Conservation (phyloP, 2,329 filamentous ascomycete genomes). For the Colletotrichum somersetense region DNA sequence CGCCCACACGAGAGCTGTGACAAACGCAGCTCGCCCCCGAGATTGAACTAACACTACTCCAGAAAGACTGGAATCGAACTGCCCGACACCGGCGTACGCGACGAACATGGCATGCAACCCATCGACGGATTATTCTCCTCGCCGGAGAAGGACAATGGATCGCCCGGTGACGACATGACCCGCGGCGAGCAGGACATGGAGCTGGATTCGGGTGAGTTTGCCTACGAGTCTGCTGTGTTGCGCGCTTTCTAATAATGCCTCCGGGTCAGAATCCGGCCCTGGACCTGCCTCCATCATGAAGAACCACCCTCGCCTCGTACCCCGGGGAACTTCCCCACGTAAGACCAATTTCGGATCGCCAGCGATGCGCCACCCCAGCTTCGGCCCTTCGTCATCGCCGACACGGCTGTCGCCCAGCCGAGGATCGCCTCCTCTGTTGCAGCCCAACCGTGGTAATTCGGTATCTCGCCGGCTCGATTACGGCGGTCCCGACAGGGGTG, state of each 20-base stretch:
- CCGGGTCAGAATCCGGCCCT: conserved; percentile 61
- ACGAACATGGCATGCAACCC: conserved; percentile 93
- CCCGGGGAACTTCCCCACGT: conserved; percentile 63
- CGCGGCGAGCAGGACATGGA: conserved; percentile 64
- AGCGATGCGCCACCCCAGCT: conserved; percentile 70
- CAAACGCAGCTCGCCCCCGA: background rate
- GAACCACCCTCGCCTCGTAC: conserved; percentile 51
- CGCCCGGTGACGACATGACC: conserved; percentile 48
- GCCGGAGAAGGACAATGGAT: conserved; percentile 67
- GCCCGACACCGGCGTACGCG: conserved; percentile 81
- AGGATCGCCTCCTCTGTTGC: conserved; percentile 36
- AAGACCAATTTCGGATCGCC: conserved; percentile 73
- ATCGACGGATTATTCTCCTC: conserved; percentile 92
- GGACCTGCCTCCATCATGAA: conserved; percentile 66
- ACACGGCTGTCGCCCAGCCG: conserved; percentile 54
- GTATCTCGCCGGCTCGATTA: conserved; percentile 71
- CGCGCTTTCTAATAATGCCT: conserved; percentile 43
- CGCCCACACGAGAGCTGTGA: background rate
- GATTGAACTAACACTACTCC: conserved; percentile 19
- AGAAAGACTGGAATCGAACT: conserved; percentile 93
- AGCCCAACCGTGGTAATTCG: conserved; percentile 51
- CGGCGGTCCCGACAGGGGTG: conserved; percentile 45
- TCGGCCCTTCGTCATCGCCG: conserved; percentile 67
- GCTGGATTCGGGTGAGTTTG: conserved; percentile 61
- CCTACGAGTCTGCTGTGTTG: conserved; percentile 14